Percentiles rank a stretch among this genome's conserved stretches.
Evolutionary conservation across 2,329 filamentous ascomycete species (phyloP).

Genomic region (Penicillium sp.): DNA sequence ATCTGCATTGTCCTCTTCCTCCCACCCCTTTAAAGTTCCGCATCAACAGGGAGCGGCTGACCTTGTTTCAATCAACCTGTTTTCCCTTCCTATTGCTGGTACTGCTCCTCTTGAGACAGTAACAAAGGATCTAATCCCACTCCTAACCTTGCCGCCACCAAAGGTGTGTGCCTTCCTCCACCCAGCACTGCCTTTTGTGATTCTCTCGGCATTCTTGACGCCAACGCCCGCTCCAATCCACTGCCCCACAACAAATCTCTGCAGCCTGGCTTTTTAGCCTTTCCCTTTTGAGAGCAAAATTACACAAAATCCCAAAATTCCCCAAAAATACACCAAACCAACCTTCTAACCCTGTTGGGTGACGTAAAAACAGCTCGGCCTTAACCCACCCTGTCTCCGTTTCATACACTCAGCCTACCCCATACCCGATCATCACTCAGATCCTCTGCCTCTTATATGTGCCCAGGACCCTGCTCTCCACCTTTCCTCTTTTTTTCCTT

Average conservation of each 20-base stretch:
- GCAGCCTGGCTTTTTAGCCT: slow-evolving; percentile 13
- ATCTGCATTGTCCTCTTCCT: slow-evolving; percentile 9
- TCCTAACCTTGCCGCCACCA: slow-evolving; percentile 13
- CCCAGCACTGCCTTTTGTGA: slow-evolving; percentile 5
- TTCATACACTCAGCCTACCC: slow-evolving; percentile 20
- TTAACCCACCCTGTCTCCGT: slow-evolving; percentile 10
- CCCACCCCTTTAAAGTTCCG: slow-evolving; percentile 7
- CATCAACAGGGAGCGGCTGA: not conserved
- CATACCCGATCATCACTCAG: slow-evolving; percentile 20
- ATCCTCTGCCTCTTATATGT: slow-evolving; percentile 23
- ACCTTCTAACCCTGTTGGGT: slow-evolving; percentile 22
- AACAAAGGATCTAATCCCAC: no score
- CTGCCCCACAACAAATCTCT: slow-evolving; percentile 24
- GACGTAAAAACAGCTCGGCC: slow-evolving; percentile 24
- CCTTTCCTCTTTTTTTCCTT: slow-evolving; percentile 11
- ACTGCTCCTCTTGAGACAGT: no score
- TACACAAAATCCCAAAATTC: slow-evolving; percentile 9
- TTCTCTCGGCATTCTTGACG: slow-evolving; percentile 23
- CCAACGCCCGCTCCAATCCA: slow-evolving; percentile 6
- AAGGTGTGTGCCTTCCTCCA: slow-evolving; percentile 9
- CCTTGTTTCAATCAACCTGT: slow-evolving; percentile 4
- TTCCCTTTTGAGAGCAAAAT: slow-evolving; percentile 13
- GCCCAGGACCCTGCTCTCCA: slow-evolving; percentile 16
- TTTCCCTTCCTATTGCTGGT: no score
- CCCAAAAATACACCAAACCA: slow-evolving; percentile 15